Base-by-base conservation (phyloP, 129 eudicot genomes). In the Scalesia atractyloides region DNA sequence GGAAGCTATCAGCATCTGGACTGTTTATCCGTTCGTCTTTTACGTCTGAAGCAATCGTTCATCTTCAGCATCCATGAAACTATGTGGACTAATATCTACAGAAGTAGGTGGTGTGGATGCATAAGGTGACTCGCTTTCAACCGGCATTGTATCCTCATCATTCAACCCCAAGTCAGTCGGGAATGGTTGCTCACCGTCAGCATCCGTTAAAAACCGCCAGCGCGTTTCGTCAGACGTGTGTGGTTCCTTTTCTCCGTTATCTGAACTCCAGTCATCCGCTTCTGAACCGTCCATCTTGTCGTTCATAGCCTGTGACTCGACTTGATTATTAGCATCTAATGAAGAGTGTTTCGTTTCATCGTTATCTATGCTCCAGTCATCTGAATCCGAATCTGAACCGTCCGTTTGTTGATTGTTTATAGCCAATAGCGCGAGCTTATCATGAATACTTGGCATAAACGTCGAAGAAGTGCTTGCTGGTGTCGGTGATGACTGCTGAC, bases 331-430 rank as follows among this genome's bases (percentile, higher is more conserved):
- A 60, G 57, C 67, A 16, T 57, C 48, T 54, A 24, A 41, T n/a
- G 60, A 54, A 51, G 67, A 62, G 7, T 8, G 60, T 26, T 78
- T 51, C 20, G 13, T 62, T 51, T 70, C 82, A 14, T 78, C 76
- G 2, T 71, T 66, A 70, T 78, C 77, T 19, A 76, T 62, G 41
- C 72, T 63, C 82, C 82, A 78, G 12, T 60, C 81, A 24, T 72
- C 76, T 61, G 81, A 69, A 69, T 77, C 81, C 0, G 71, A 70
- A 49, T 67, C 75, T 1, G 81, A 76, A 76, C 26, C 67, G 26
- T 63, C 47, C 15, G 15, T 18, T 33, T 60, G 58, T 52, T 71
- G 78, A 15, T 54, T 53, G 8, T 78, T 78, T 2, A 78, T 20
- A 9, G 77, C 72, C 62, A 78, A 12, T 1, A 72, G 62, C 22